Base-by-base conservation (phyloP, 768 basidiomycete species). In the Kwoniella newhampshirensis region DNA sequence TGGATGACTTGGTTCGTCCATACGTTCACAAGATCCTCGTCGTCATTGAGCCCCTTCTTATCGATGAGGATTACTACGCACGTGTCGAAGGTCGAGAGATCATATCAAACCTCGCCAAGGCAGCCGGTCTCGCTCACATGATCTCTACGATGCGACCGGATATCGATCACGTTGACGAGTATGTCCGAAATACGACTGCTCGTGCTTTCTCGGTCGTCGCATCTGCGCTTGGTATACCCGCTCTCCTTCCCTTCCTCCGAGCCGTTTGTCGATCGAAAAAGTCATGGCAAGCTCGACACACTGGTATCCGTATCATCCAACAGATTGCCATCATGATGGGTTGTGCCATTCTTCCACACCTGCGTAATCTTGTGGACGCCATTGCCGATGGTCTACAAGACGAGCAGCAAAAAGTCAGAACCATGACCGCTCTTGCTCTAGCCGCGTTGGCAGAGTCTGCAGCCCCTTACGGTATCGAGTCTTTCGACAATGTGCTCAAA, bases 281-380 rank as follows among this genome's bases (percentile, higher is more conserved):
- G 79, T 98, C 93, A 8, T 99, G 96, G 96, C 96, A 99, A 77
- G 96, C 96, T 8, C 86, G 94, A 58, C 96, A 98, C 77, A 99
- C 96, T 3, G 96, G 96, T 78, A 98, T 99, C 70, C 91, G 96
- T 69, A 98, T 99, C 62, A 92, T 99, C 11, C 96, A 99, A 78
- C 96, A 98, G 77, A 98, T 99, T 48, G 94, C 96, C 18, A 94
- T 97, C 71, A 97, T 98, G 93, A 98, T 98, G 93, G 94, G 94
- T 17, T 98, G 96, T 67, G 94, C 94, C 17, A 91, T 98, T 21
- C 83, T 99, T 1, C 96, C 96, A 15, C 96, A 98, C 78, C 81
- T 99, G 37, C 87, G 93, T 46, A 98, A 97, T 70, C 81, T 99
- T 41, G 96, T 99, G 23, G 90, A 93, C 60, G 91, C 94, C 63